phyloP scores from a whole-genome alignment of 129 eudicot genomes.

The Lonicera japonica region DNA sequence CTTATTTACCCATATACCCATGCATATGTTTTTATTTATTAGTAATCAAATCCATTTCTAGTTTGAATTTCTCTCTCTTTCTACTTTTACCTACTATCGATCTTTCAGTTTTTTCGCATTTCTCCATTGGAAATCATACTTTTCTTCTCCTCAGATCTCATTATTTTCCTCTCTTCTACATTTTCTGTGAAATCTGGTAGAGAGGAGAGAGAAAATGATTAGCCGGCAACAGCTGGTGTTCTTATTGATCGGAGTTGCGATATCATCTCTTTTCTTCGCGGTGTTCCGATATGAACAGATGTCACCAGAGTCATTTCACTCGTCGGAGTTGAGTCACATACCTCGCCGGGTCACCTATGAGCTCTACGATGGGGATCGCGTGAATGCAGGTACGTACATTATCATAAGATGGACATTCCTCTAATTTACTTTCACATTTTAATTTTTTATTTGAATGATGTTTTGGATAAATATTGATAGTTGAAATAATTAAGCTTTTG shows the following conservation, averaged over 20 bases:
- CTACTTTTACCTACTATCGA: not conserved
- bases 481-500: no score
- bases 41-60: no score
- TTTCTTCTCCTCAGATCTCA: not conserved
- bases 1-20: not conserved
- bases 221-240: constrained; percentile 19
- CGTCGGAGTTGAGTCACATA: constrained; percentile 19
- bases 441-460: no score
- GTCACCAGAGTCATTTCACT: constrained; percentile 9
- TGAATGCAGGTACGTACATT: constrained; percentile 3
- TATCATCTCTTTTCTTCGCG: constrained; percentile 34
- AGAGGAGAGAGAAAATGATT: not conserved
- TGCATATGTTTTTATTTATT: not conserved
- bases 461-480: no score
- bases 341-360: constrained; percentile 41
- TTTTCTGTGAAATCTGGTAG: not conserved
- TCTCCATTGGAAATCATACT: no score
- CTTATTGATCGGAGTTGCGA: constrained; percentile 40
- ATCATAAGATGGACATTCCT: no score
- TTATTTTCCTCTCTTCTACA: no score
- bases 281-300: constrained; percentile 6
- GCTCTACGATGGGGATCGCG: constrained; percentile 18
- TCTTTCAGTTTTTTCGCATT: not conserved
- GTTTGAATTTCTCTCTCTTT: no score
- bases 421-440: no score